phyloP scores from a whole-genome alignment of 2,329 filamentous ascomycete genomes.

The Plectosphaerella sp. region DNA sequence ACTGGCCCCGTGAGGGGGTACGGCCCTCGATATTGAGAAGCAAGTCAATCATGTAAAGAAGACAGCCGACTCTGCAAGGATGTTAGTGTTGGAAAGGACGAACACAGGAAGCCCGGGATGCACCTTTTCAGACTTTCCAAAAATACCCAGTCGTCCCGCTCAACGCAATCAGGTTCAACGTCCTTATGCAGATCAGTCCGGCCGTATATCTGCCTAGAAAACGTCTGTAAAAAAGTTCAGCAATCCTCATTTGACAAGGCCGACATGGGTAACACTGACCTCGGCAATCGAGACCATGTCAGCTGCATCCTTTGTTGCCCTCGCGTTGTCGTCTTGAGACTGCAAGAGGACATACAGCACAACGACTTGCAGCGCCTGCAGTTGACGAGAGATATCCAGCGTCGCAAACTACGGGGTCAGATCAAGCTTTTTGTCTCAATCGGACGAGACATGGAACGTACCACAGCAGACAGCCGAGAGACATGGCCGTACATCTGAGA shows the following conservation, averaged over 20 bases:
- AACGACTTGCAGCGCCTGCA: background rate
- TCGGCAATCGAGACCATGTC: no score
- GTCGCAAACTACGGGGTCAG: background rate
- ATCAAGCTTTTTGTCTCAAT: background rate
- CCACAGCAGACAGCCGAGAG: no score
- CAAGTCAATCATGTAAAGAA: background rate
- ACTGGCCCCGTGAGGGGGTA: background rate
- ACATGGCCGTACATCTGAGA: no score
- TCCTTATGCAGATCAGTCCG: background rate
- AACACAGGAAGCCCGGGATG: background rate
- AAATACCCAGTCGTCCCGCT: background rate
- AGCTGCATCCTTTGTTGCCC: no score
- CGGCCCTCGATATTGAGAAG: background rate
- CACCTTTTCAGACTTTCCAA: background rate
- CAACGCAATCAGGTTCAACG: background rate
- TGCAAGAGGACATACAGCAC: background rate
- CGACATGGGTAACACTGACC: no score
- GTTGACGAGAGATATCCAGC: background rate
- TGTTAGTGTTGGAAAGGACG: background rate
- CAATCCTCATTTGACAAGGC: background rate
- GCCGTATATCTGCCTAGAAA: background rate
- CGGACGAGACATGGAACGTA: no score
- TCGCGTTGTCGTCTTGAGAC: background rate
- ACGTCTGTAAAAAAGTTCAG: background rate
- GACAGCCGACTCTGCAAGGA: background rate